Evolutionary conservation across 441 rosid genomes (phyloP).

Genomic region (Rhodomyrtus psidioides): DNA sequence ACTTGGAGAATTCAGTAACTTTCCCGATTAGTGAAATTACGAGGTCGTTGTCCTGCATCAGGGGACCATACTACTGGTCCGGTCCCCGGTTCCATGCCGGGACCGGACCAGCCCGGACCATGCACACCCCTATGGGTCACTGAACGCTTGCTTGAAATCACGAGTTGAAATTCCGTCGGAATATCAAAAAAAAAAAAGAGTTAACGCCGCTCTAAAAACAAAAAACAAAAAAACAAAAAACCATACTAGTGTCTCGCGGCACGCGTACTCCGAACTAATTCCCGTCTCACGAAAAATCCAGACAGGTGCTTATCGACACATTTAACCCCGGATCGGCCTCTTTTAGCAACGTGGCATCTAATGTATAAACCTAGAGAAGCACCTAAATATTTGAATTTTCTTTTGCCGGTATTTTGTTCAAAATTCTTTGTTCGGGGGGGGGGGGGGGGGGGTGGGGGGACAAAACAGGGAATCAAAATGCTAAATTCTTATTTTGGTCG

Average conservation of each 20-base stretch:
- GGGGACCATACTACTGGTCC: too few species aligned
- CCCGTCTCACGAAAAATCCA: rapidly evolving
- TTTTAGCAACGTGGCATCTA: background rate
- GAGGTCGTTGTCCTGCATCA: too few species aligned
- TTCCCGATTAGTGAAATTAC: too few species aligned
- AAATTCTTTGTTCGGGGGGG: background rate
- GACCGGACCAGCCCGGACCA: too few species aligned
- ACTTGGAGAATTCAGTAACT: too few species aligned
- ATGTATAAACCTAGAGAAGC: background rate
- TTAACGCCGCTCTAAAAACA: too few species aligned
- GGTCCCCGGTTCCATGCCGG: too few species aligned
- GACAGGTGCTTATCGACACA: rapidly evolving
- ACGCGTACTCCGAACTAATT: too few species aligned
- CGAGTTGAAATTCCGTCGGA: rapidly evolving
- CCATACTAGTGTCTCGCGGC: background rate
- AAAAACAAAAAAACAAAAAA: background rate
- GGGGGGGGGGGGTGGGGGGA: too few species aligned
- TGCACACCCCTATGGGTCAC: too few species aligned
- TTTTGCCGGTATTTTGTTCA: background rate
- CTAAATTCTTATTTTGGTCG: background rate
- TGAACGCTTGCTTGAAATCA: rapidly evolving
- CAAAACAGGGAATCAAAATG: background rate
- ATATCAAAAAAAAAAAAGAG: background rate
- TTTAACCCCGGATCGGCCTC: background rate
- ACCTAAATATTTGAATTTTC: background rate